Evolutionary conservation across 2,329 filamentous ascomycete genomes (phyloP).

Genomic region (Cladosporium sp.): DNA sequence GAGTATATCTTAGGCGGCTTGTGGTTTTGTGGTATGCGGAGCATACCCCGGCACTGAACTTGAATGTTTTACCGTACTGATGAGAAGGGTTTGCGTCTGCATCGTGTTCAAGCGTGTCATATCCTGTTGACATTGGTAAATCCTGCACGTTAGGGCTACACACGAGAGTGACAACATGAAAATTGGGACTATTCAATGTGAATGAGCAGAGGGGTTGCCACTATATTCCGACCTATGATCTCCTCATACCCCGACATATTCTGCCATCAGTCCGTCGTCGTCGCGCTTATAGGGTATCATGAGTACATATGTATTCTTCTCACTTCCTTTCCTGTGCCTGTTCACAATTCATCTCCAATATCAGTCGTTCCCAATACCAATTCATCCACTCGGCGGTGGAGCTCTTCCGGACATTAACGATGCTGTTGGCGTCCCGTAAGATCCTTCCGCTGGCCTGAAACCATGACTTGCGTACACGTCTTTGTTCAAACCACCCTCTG

Average conservation of each 20-base stretch:
- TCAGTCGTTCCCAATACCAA: neutral
- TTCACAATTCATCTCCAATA: neutral
- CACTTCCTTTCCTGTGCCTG: neutral
- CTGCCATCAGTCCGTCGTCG: neutral
- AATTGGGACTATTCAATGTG: neutral
- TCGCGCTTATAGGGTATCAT: constrained; percentile 15
- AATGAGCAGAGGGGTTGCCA: neutral
- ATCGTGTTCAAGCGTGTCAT: neutral
- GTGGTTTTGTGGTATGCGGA: neutral
- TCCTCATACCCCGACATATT: neutral
- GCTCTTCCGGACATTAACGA: constrained; percentile 15
- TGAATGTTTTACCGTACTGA: neutral
- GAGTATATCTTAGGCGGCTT: neutral
- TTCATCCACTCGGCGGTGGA: constrained; percentile 5
- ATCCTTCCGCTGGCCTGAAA: constrained; percentile 31
- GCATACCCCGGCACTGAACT: neutral
- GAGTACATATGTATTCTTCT: constrained; percentile 11
- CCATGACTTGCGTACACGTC: constrained; percentile 27
- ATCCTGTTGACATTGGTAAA: neutral
- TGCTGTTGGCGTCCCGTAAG: constrained; percentile 29
- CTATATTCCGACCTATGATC: neutral
- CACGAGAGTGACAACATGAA: neutral
- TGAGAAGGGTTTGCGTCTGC: neutral
- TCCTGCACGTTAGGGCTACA: neutral
- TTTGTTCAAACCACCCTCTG: constrained; percentile 16